Percentiles rank a stretch among this genome's conserved stretches.
Evolutionary conservation across 1,284 basidiomycete genomes (phyloP).

Genomic region (Cryptococcus deneoformans): DNA sequence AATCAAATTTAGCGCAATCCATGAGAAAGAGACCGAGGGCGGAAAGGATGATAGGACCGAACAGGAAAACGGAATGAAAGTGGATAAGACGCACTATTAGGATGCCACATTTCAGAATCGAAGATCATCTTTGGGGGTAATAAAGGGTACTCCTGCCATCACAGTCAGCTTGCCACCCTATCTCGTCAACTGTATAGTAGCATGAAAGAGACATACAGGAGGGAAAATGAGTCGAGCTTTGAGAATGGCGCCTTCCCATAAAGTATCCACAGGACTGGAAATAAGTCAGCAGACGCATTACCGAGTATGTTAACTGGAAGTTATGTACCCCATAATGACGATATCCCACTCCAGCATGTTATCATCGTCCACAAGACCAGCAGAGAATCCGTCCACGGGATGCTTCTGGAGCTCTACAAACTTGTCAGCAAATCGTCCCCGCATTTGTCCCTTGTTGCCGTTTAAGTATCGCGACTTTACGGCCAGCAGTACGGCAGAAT

Average conservation of each 20-base stretch:
- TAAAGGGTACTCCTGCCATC: conserved; percentile 72
- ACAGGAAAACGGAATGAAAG: background rate
- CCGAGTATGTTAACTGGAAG: background rate
- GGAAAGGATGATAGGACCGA: background rate
- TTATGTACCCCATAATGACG: conserved; percentile 80
- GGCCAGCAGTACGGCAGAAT: background rate
- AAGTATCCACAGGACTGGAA: conserved; percentile 75
- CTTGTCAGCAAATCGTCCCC: too few species aligned
- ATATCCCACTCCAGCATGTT: conserved; percentile 94
- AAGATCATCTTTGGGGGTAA: conserved; percentile 96
- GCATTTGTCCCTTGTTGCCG: background rate
- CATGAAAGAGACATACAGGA: conserved; percentile 56
- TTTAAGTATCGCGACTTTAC: background rate
- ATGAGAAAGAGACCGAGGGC: background rate
- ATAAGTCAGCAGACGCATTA: background rate
- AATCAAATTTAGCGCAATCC: background rate
- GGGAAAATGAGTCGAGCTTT: conserved; percentile 82
- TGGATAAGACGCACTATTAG: conserved; percentile 70
- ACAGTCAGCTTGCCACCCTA: background rate
- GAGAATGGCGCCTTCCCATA: conserved; percentile 92
- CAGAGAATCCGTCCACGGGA: conserved; percentile 91
- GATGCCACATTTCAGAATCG: conserved; percentile 97
- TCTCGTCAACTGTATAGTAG: background rate
- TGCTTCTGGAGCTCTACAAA: conserved; percentile 73
- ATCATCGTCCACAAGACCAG: conserved; percentile 88